Conservation (phyloP, 768 basidiomycete species). For the Hericium coralloides region DNA sequence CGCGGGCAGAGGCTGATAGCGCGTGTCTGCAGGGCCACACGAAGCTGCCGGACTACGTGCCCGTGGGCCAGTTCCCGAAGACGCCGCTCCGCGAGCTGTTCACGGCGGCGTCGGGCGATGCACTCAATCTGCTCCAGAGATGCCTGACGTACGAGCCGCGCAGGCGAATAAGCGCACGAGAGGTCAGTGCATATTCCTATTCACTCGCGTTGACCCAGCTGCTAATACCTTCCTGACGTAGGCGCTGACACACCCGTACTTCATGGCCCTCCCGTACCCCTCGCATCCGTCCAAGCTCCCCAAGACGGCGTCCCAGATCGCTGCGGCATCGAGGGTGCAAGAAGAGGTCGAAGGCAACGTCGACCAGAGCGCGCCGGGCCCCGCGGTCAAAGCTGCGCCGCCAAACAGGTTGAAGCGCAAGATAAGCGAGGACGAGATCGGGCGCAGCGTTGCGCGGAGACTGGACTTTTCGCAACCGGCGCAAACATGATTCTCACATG, state of each 20-base stretch:
- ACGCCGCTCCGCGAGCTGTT: constrained; percentile 79
- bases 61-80: constrained; percentile 80
- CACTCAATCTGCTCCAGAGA: constrained; percentile 71
- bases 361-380: constrained; percentile 39
- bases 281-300: constrained; percentile 86
- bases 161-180: constrained; percentile 67
- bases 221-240: constrained; percentile 20
- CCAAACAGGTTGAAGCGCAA: constrained; percentile 64
- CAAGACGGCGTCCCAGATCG: constrained; percentile 41
- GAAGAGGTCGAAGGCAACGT: constrained; percentile 77
- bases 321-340: constrained; percentile 43
- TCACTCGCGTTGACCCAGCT: too few relatives aligned
- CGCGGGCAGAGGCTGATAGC: neutral
- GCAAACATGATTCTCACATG: neutral
- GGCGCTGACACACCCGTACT: constrained; percentile 86
- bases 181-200: constrained; percentile 33
- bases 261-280: constrained; percentile 78
- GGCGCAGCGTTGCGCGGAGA: constrained; percentile 55
- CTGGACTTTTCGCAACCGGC: constrained; percentile 46
- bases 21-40: constrained; percentile 63
- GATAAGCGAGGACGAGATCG: constrained; percentile 39
- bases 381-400: constrained; percentile 41
- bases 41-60: constrained; percentile 83
- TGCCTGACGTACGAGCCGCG: constrained; percentile 83
- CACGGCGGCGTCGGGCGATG: constrained; percentile 81